A percentile compares a stretch with the other conserved stretches of the same genome.
These are phyloP conservation scores for Blastocystis sp. DNA, from an alignment of 352 stramenopile genomes.

Conservation along the genomic window DNA sequence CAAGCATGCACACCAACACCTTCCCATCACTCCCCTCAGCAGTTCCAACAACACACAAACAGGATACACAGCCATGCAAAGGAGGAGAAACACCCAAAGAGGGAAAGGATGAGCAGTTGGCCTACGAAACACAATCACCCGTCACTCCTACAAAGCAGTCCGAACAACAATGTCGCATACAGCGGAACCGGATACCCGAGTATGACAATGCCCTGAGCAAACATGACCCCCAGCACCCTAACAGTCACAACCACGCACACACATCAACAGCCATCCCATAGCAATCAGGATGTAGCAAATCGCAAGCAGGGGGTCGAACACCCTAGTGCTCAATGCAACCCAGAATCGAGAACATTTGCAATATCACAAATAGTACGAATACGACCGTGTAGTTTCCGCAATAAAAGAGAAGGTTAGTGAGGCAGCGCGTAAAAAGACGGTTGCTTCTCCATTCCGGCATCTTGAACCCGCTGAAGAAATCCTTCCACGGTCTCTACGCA, in stretches of 20 bases:
- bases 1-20: slow-evolving; percentile 19
- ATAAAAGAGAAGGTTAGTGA: slow-evolving; percentile 61
- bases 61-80: slow-evolving; percentile 44
- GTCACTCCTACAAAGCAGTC: background rate
- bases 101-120: slow-evolving; percentile 16
- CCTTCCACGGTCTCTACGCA: slow-evolving; percentile 51
- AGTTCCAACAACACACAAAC: background rate
- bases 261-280: slow-evolving; percentile 22
- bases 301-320: slow-evolving; percentile 33
- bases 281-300: slow-evolving; percentile 25
- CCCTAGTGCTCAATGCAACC: background rate
- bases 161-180: background rate
- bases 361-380: background rate
- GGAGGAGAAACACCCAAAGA: background rate
- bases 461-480: slow-evolving; percentile 59
- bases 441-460: slow-evolving; percentile 1
- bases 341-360: slow-evolving; percentile 36
- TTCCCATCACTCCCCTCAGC: background rate
- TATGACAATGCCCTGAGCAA: background rate
- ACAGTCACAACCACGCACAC: background rate
- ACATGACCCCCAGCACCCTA: background rate
- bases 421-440: background rate
- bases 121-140: background rate
- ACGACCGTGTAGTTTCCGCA: slow-evolving; percentile 50
- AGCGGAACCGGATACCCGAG: background rate